These are phyloP conservation scores for Tetramitus jugosus DNA, from an alignment of 208 protist species.

Conservation along the genomic window DNA sequence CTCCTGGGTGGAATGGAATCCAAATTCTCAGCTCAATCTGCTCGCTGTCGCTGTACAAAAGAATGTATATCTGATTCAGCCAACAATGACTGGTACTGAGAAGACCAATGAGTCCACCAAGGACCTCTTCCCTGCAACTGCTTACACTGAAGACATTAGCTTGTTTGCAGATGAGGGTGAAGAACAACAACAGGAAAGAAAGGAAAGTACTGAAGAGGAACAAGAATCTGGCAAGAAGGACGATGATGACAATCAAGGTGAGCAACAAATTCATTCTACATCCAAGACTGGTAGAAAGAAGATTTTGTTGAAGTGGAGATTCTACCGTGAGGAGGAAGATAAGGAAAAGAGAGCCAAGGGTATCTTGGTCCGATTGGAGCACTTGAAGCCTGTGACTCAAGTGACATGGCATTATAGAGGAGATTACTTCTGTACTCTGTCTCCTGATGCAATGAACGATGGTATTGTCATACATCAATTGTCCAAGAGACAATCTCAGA, in stretches of 20 bases:
- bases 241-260: neutral
- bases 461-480: constrained; percentile 68
- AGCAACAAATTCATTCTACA: neutral
- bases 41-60: constrained; percentile 74
- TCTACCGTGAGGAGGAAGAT: neutral
- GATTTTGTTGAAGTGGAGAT: constrained; percentile 6
- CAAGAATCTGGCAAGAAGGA: neutral
- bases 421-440: constrained; percentile 63
- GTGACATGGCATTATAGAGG: constrained; percentile 66
- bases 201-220: neutral
- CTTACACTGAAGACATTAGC: constrained; percentile 40
- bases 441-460: constrained; percentile 37
- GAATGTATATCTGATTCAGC: constrained; percentile 71
- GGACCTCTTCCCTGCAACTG: constrained; percentile 64
- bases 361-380: neutral
- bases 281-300: neutral
- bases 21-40: constrained; percentile 69
- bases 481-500: constrained; percentile 41
- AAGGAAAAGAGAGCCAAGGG: neutral
- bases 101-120: constrained; percentile 71
- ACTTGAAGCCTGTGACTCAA: constrained; percentile 29
- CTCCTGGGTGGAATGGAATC: constrained; percentile 84
- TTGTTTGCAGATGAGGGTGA: constrained; percentile 31
- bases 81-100: constrained; percentile 62
- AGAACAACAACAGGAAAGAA: neutral